Percentiles rank a stretch among this genome's conserved stretches.
Conservation (phyloP, 164 flowering plant genomes). For the Vitis labrusca region DNA sequence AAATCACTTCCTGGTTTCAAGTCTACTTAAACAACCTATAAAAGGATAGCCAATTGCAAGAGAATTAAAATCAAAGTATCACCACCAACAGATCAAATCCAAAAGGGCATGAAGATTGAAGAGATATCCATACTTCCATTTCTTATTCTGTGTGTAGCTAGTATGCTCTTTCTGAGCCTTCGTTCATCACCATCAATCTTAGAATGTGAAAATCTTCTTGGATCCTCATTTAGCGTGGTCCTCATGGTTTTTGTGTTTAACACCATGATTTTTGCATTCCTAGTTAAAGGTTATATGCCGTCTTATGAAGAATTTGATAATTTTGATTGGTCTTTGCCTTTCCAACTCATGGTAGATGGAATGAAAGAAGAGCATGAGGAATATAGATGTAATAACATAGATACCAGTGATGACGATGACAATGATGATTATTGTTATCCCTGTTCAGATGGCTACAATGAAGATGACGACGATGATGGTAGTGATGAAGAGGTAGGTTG, state of each 20-base stretch:
- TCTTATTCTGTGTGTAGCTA: background rate
- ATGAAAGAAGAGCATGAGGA: background rate
- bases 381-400: background rate
- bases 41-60: background rate
- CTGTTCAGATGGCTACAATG: conserved; percentile 10
- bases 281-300: conserved; percentile 1
- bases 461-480: conserved; percentile 9
- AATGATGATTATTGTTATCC: background rate
- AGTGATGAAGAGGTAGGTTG: conserved; percentile 14
- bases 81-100: background rate
- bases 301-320: conserved; percentile 1
- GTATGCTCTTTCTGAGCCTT: background rate
- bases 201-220: background rate
- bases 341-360: background rate
- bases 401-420: background rate
- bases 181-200: background rate
- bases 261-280: conserved; percentile 1
- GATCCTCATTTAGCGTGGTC: background rate
- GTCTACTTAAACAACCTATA: background rate
- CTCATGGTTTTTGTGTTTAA: conserved; percentile 14
- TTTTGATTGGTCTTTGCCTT: background rate
- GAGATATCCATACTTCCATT: background rate
- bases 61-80: background rate
- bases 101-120: conserved; percentile 5
- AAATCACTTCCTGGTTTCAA: background rate